Conservation (phyloP, 495 filamentous ascomycete species). For the Talaromyces stipitatus region DNA sequence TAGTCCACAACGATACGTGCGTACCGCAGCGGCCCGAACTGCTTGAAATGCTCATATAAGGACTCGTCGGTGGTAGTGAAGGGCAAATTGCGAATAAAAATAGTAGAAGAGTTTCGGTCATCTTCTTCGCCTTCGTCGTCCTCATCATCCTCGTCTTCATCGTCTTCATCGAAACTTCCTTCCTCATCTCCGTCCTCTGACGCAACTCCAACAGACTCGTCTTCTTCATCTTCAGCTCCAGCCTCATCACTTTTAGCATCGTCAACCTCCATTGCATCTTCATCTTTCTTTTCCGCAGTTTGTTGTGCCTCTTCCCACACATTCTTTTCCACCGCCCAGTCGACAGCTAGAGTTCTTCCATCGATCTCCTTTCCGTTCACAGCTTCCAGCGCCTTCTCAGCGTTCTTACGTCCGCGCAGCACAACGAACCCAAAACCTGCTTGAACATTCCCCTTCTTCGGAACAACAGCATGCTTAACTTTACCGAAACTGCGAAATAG, state of each 20-base stretch:
- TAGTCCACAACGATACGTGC: conserved; percentile 82
- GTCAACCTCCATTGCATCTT: conserved; percentile 21
- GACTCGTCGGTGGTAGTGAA: conserved; percentile 74
- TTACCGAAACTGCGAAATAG: conserved; percentile 86
- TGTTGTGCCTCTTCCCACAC: conserved; percentile 63
- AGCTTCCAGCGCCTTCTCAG: conserved; percentile 75
- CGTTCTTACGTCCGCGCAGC: conserved; percentile 80
- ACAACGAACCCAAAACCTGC: conserved; percentile 91
- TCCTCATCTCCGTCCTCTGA: conserved; percentile 15
- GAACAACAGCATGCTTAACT: conserved; percentile 72
- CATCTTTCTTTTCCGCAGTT: conserved; percentile 15
- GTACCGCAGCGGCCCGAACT: conserved; percentile 81
- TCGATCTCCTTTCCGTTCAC: conserved; percentile 89
- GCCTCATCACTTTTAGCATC: conserved; percentile 16
- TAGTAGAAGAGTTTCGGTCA: conserved; percentile 56
- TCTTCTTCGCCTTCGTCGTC: conserved; percentile 44
- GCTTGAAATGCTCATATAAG: conserved; percentile 72
- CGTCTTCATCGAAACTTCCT: conserved; percentile 24
- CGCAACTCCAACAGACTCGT: conserved; percentile 16
- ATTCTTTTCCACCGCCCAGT: conserved; percentile 92
- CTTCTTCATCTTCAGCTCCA: conserved; percentile 19
- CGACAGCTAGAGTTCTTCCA: conserved; percentile 79
- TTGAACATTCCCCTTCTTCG: conserved; percentile 63
- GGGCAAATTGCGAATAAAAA: conserved; percentile 93
- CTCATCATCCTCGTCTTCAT: conserved; percentile 33